Evolutionary conservation across 768 basidiomycete genomes (phyloP).

Genomic region (Mycena filopes): DNA sequence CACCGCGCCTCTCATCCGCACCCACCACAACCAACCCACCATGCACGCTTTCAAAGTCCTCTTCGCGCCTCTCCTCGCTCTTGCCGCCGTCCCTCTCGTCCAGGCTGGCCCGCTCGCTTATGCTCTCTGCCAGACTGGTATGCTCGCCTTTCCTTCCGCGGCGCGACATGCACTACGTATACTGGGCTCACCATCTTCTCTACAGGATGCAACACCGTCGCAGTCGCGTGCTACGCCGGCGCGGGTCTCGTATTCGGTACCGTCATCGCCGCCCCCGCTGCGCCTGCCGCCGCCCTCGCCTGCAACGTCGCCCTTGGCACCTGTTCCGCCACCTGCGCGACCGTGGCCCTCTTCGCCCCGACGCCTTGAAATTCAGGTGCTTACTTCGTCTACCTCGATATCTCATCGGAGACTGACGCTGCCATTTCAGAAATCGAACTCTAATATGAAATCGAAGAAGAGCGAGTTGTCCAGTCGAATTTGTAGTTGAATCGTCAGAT

Average conservation of each 20-base stretch:
- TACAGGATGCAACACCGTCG: constrained; percentile 48
- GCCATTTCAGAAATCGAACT: no score
- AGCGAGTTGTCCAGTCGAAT: no score
- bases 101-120: constrained; percentile 45
- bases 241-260: constrained; percentile 54
- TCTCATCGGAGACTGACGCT: no score
- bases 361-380: constrained; percentile 46
- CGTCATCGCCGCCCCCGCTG: constrained; percentile 46
- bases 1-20: not conserved
- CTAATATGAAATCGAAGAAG: no score
- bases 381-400: no score
- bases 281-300: constrained; percentile 47
- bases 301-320: constrained; percentile 56
- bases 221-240: constrained; percentile 54
- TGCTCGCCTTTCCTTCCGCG: not conserved
- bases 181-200: not conserved
- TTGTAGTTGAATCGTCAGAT: no score
- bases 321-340: constrained; percentile 54
- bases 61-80: not conserved
- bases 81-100: constrained; percentile 8
- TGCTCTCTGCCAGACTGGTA: constrained; percentile 55
- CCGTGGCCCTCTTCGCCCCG: constrained; percentile 47
- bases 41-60: constrained; percentile 15
- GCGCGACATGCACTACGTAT: no score
- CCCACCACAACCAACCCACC: not conserved